Conservation (phyloP, 805 yeast species). For the Wickerhamomyces alni region DNA sequence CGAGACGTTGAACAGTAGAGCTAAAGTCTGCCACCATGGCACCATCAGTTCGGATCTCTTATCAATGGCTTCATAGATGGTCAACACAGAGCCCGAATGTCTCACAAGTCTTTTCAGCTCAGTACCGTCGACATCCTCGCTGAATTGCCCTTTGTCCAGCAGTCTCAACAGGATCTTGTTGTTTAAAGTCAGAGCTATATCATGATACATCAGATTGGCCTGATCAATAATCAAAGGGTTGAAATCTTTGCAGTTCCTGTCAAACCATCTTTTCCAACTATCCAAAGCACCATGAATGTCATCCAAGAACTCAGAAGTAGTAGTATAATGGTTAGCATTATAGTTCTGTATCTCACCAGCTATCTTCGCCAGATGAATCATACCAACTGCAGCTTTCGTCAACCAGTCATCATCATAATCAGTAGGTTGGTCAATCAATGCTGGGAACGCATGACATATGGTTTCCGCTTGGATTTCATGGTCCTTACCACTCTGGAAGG, state of each 20-base stretch:
- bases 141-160: conserved; percentile 9
- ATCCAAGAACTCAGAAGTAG: conserved; percentile 18
- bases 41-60: conserved; percentile 25
- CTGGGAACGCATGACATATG: conserved; percentile 29
- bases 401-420: conserved; percentile 41
- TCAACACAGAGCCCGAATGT: conserved; percentile 27
- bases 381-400: conserved; percentile 38
- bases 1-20: conserved; percentile 40
- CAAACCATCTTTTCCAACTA: conserved; percentile 16
- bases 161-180: conserved; percentile 14
- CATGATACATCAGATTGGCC: conserved; percentile 17
- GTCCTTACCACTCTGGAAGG: conserved; percentile 46
- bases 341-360: conserved; percentile 31
- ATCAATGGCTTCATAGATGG: conserved; percentile 26
- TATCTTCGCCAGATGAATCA: conserved; percentile 37
- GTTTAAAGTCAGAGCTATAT: conserved; percentile 13
- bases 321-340: conserved; percentile 3
- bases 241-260: conserved; percentile 7
- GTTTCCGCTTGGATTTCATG: conserved; percentile 32
- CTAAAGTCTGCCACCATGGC: conserved; percentile 50
- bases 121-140: conserved; percentile 16
- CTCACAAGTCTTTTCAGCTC: conserved; percentile 22
- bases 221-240: conserved; percentile 16
- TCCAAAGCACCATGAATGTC: conserved; percentile 11
- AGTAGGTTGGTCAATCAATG: neutral